Percentiles rank a stretch among this genome's conserved stretches.
These are phyloP conservation scores for Colletotrichum higginsianum DNA, from an alignment of 2,329 filamentous ascomycete species.

Conservation along the genomic window DNA sequence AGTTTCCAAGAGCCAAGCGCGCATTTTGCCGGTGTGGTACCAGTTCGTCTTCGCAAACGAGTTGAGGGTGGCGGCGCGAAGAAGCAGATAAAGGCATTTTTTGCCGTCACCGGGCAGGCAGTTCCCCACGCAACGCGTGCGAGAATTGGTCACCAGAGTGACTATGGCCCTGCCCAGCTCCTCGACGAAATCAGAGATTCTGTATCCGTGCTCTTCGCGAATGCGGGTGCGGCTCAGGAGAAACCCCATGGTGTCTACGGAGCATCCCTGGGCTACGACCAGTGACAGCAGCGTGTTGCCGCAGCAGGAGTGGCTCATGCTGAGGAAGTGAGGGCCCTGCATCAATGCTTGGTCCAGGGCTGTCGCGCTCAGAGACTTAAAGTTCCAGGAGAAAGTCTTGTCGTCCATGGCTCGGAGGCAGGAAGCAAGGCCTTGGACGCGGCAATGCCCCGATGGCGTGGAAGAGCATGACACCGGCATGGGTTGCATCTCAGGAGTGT, in stretches of 20 bases:
- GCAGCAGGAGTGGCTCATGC: not conserved
- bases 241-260: not conserved
- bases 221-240: not conserved
- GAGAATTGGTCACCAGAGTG: not conserved
- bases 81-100: not conserved
- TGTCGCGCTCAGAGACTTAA: too few species aligned
- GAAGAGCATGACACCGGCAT: too few species aligned
- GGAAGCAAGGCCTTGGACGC: not conserved
- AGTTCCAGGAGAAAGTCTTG: rapidly evolving
- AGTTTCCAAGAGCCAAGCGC: not conserved
- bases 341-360: not conserved
- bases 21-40: not conserved
- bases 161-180: not conserved
- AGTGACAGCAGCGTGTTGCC: not conserved
- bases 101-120: not conserved
- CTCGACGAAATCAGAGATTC: not conserved
- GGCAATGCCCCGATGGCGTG: not conserved
- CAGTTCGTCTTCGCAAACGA: not conserved
- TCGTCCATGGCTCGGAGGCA: not conserved
- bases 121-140: not conserved
- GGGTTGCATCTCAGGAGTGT: not conserved
- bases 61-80: not conserved
- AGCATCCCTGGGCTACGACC: not conserved
- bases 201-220: conserved; percentile 1
- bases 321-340: not conserved